phyloP scores from a whole-genome alignment of 805 yeast genomes.

The Suhomyces sp. region DNA sequence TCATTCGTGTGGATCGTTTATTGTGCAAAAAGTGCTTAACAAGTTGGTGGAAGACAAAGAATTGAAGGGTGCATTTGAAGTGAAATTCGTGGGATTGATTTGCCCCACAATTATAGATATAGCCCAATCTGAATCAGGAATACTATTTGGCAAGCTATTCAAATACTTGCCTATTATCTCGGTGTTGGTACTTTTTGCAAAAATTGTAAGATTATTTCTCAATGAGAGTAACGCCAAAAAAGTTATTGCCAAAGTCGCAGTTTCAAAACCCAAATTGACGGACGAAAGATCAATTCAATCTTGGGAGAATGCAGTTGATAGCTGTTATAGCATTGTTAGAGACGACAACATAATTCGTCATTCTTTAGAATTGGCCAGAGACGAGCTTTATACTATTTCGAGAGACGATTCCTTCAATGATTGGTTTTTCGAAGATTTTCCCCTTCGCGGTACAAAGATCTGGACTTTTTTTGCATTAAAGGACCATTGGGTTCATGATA shows the following conservation, averaged over 20 bases:
- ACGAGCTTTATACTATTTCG: conserved; percentile 55
- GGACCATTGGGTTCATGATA: conserved; percentile 65
- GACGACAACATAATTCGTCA: conserved; percentile 50
- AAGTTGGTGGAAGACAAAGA: conserved; percentile 21
- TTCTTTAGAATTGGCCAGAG: conserved; percentile 52
- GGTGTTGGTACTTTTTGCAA: conserved; percentile 23
- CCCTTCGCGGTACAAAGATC: conserved; percentile 26
- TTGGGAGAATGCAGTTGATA: conserved; percentile 38
- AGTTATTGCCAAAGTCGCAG: conserved; percentile 20
- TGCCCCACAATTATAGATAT: conserved; percentile 72
- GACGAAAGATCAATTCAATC: conserved; percentile 18
- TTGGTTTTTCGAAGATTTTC: conserved; percentile 34
- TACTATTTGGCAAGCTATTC: conserved; percentile 21
- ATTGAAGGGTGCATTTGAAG: conserved; percentile 21
- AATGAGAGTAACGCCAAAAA: conserved; percentile 19
- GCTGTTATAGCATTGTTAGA: conserved; percentile 42
- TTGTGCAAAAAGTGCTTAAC: conserved; percentile 52
- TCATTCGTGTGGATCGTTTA: conserved; percentile 72
- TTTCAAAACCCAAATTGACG: conserved; percentile 23
- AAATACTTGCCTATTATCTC: conserved; percentile 37
- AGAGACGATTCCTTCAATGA: conserved; percentile 52
- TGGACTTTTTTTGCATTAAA: conserved; percentile 58
- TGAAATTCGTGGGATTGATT: conserved; percentile 54
- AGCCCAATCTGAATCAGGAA: conserved; percentile 41
- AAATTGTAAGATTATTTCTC: conserved; percentile 31